phyloP scores from a whole-genome alignment of 2,329 filamentous ascomycete genomes.

The Paracamarosporium sp. region DNA sequence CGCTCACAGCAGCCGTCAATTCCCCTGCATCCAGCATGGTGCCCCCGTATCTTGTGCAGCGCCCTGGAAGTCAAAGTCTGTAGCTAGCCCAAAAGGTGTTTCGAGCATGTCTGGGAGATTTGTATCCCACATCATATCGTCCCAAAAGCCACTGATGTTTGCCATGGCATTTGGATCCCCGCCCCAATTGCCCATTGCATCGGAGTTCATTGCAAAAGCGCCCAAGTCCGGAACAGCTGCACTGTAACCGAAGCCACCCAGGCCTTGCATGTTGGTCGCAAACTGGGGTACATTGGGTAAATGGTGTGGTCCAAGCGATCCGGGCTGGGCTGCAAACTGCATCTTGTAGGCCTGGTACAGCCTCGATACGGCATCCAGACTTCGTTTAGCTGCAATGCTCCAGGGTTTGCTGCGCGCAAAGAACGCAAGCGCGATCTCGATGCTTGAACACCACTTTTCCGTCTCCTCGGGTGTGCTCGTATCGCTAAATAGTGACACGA shows the following conservation, averaged over 20 bases:
- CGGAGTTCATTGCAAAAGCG: slow-evolving; percentile 30
- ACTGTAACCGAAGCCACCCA: slow-evolving; percentile 33
- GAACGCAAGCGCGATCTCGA: slow-evolving; percentile 52
- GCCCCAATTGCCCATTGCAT: slow-evolving; percentile 24
- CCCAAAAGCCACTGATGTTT: slow-evolving; percentile 44
- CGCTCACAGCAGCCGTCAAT: too few relatives aligned
- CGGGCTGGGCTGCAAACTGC: slow-evolving; percentile 16
- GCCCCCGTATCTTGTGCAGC: slow-evolving; percentile 41
- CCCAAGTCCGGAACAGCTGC: slow-evolving; percentile 27
- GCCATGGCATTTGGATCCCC: slow-evolving; percentile 39
- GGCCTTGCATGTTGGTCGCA: slow-evolving; percentile 16
- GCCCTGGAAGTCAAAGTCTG: slow-evolving; percentile 43
- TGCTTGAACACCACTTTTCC: slow-evolving; percentile 49
- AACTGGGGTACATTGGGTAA: slow-evolving; percentile 20
- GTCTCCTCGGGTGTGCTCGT: slow-evolving; percentile 49
- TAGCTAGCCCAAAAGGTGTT: slow-evolving; percentile 39
- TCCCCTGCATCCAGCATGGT: slow-evolving; percentile 46
- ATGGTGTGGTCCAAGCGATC: slow-evolving; percentile 10
- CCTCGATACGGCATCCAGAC: slow-evolving; percentile 48
- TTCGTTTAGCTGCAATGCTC: slow-evolving; percentile 54
- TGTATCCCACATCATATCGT: slow-evolving; percentile 52
- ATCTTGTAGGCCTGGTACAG: slow-evolving; percentile 51
- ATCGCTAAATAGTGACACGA: slow-evolving; percentile 77
- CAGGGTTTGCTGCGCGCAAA: slow-evolving; percentile 52
- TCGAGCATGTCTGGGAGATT: slow-evolving; percentile 47